These are phyloP conservation scores for Capsicum rhomboideum DNA, from an alignment of 257 asterid species.

Conservation along the genomic window DNA sequence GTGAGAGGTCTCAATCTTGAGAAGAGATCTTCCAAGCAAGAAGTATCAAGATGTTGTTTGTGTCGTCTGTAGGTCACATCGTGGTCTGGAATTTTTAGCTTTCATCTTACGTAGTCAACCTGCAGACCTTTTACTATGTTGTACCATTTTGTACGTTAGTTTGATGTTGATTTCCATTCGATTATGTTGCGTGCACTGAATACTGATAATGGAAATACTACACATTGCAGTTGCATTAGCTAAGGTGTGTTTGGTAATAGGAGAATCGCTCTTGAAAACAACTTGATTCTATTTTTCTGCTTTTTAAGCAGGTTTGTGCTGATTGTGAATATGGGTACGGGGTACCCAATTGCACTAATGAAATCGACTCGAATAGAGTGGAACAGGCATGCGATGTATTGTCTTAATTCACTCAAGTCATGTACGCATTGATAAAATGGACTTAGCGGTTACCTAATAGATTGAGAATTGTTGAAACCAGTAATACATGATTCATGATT, in stretches of 20 bases:
- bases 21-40: not conserved
- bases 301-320: not conserved
- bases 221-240: not conserved
- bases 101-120: not conserved
- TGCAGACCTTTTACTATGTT: not conserved
- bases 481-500: too few species aligned
- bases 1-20: constrained; percentile 61
- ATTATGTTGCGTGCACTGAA: not conserved
- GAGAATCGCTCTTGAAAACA: not conserved
- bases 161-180: not conserved
- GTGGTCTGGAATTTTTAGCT: not conserved
- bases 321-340: not conserved
- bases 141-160: not conserved
- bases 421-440: not conserved
- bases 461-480: too few species aligned
- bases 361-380: not conserved
- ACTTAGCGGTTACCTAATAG: too few species aligned
- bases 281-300: not conserved
- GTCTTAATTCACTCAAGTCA: not conserved
- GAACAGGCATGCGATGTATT: not conserved
- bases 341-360: too few species aligned
- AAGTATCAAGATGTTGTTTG: not conserved
- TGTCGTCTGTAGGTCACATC: not conserved
- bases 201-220: not conserved
- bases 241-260: not conserved